These are phyloP conservation scores for Artemisia annua DNA, from an alignment of 129 eudicot species.

Conservation along the genomic window DNA sequence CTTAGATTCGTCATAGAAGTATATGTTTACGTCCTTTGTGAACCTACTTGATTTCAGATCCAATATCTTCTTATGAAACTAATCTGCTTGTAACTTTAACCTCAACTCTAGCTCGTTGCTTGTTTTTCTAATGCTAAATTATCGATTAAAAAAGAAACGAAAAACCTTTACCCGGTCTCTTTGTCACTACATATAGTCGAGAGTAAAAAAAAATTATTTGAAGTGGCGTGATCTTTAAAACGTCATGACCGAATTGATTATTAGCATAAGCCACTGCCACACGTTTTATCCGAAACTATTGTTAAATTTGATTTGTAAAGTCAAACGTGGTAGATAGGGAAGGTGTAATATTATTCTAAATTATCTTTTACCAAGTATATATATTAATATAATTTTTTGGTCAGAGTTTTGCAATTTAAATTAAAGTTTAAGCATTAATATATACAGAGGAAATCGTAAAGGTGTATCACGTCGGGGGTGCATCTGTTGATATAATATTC, in stretches of 20 bases:
- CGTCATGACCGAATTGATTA: constrained; percentile 1
- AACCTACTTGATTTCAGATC: too few relatives aligned
- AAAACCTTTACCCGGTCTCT: too few relatives aligned
- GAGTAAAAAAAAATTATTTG: too few relatives aligned
- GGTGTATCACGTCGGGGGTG: constrained; percentile 23
- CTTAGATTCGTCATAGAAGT: too few relatives aligned
- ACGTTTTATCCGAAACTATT: constrained; percentile 24
- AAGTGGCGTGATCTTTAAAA: not conserved
- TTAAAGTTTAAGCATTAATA: not conserved
- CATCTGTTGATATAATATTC: constrained; percentile 16
- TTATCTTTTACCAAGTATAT: constrained; percentile 12
- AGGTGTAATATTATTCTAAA: constrained; percentile 19
- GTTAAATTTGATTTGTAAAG: constrained; percentile 7
- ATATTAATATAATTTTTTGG: not conserved
- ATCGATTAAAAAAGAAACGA: too few relatives aligned
- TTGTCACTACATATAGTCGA: too few relatives aligned
- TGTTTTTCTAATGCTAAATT: too few relatives aligned
- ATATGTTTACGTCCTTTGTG: too few relatives aligned
- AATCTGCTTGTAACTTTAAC: too few relatives aligned
- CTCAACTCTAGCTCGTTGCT: too few relatives aligned
- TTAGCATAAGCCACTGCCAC: constrained; percentile 15
- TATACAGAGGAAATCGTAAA: not conserved
- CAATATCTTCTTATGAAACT: too few relatives aligned
- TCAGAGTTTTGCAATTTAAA: constrained; percentile 3
- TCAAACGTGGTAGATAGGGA: constrained; percentile 40